phyloP scores from a whole-genome alignment of 1,284 basidiomycete genomes.

The Irpex rosettiformis region DNA sequence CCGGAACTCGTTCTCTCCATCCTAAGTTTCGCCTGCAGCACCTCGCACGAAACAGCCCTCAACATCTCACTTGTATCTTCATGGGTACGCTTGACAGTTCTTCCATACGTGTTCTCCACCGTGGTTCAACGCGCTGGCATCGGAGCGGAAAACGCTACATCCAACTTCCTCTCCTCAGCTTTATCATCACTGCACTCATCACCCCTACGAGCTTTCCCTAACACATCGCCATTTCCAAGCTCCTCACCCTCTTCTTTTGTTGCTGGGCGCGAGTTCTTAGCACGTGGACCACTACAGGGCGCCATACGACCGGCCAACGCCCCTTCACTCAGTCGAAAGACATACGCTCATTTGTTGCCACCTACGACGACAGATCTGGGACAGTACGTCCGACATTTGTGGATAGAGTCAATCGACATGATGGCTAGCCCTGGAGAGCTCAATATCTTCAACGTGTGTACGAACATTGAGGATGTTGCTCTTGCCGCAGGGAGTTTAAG shows the following conservation, averaged over 20 bases:
- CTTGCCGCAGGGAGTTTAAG: constrained; percentile 22
- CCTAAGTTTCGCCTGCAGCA: constrained; percentile 19
- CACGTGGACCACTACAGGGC: constrained; percentile 1
- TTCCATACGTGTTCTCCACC: constrained; percentile 24
- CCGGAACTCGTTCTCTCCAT: constrained; percentile 24
- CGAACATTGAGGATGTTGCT: constrained; percentile 24
- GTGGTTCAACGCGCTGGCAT: constrained; percentile 15
- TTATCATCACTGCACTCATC: too few species aligned
- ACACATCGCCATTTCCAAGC: too few species aligned
- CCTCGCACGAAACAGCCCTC: constrained; percentile 18
- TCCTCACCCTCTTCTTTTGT: too few species aligned
- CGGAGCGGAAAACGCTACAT: too few species aligned
- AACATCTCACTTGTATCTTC: constrained; percentile 22
- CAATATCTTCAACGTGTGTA: constrained; percentile 20
- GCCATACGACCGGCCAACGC: constrained; percentile 8
- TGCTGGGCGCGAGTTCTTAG: too few species aligned
- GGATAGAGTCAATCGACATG: constrained; percentile 24
- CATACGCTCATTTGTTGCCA: constrained; percentile 9
- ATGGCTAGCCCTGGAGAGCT: constrained; percentile 18
- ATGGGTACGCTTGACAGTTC: constrained; percentile 22
- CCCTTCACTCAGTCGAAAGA: too few species aligned
- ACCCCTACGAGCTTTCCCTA: too few species aligned
- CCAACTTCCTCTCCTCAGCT: too few species aligned
- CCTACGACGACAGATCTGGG: constrained; percentile 16
- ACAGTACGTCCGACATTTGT: constrained; percentile 22